Evolutionary conservation across 2,329 filamentous ascomycete species (phyloP).

Genomic region (Colletotrichum sp.): DNA sequence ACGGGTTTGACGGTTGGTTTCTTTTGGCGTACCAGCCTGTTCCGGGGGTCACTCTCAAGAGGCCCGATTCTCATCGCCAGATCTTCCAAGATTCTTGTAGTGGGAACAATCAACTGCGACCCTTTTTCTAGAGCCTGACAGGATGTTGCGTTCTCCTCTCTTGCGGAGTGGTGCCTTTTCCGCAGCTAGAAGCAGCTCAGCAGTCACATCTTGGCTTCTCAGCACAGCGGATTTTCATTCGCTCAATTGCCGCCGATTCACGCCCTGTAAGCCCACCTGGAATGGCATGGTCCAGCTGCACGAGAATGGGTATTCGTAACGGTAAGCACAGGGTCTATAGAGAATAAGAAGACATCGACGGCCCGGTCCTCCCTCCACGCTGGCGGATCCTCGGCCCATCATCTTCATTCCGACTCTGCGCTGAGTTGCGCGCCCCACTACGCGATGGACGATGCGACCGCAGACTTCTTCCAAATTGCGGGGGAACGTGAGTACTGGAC

Average conservation of each 20-base stretch:
- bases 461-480: not conserved
- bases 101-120: accelerated
- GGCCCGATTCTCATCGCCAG: not conserved
- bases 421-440: not conserved
- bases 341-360: not conserved
- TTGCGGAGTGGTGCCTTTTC: too few relatives aligned
- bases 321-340: not conserved
- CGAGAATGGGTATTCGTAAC: not conserved
- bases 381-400: not conserved
- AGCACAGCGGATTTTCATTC: not conserved
- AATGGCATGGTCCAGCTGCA: not conserved
- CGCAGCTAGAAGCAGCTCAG: not conserved
- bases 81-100: accelerated
- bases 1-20: accelerated
- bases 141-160: not conserved
- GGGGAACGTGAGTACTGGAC: not conserved
- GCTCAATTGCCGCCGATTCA: not conserved
- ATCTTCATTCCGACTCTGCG: not conserved
- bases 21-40: too few relatives aligned
- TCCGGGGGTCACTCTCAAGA: not conserved
- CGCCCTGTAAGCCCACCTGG: not conserved
- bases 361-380: not conserved
- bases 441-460: not conserved
- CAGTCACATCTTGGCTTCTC: not conserved
- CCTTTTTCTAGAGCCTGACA: not conserved